Base-by-base conservation (phyloP, 257 asterid genomes). In the Paulownia fortunei region DNA sequence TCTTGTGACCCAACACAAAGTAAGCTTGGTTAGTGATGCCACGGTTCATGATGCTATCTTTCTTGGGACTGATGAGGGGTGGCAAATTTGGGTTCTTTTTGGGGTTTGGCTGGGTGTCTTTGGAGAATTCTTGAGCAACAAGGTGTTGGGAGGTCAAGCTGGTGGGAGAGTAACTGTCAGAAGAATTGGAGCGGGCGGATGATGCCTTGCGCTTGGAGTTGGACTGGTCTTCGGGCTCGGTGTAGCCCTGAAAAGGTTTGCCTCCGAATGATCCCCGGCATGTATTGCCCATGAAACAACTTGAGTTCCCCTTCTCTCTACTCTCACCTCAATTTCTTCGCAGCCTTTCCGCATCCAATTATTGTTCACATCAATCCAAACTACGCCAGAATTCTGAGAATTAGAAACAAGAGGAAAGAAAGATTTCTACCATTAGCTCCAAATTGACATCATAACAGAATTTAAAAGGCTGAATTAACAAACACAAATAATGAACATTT, bases 261-360 rank as follows among this genome's bases (percentile, higher is more conserved):
- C 83, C 86, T 73, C 92, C 87, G 16, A 92, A 86, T 88, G 95
- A 92, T 81, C 97, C 97, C 73, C 98, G 97, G 97, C 98, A 94
- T 92, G 97, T 87, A 81, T 94, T 94, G 95, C 98, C 98, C 98
- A 94, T 94, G 81, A 92, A 94, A 87, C 96, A 81, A 82, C 79
- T 66, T 37, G 79, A 73, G 76, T 69, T 37, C 47, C 85, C 80
- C 70, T 21, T 36, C 81, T 70, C 54, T 36, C 61, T 23, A 52
- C 27, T 47, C 44, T 76, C 60, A n/a, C 84, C 66, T 71, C 83
- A 70, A 79, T 76, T 19, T 18, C 67, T 67, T 34, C 36, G 46
- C 27, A 44, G 39, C 54, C 58, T 72, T 73, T 73, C 82, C 68
- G 80, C 86, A 73, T 79, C 88, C 69, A 58, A 62, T 74, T 44